Conservation (phyloP, 371 early-diverging fungal species). For the Mortierella sp. region DNA sequence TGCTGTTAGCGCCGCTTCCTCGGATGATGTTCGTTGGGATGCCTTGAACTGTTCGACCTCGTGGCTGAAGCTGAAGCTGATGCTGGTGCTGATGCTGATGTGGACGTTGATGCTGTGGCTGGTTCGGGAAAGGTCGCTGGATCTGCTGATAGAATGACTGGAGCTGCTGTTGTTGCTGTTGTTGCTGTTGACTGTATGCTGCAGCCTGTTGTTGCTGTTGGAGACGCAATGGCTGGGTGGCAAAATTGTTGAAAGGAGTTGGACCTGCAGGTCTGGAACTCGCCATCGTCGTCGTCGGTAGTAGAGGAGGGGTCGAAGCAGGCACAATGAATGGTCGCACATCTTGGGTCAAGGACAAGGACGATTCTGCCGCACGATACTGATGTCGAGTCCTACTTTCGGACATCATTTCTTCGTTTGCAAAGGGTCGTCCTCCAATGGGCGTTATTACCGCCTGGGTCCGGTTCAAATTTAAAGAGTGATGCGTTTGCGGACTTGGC, state of each 20-base stretch:
- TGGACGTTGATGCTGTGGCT: conserved; percentile 10
- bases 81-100: conserved; percentile 29
- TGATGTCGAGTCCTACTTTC: background rate
- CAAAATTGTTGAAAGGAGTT: background rate
- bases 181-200: conserved; percentile 13
- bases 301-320: background rate
- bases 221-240: background rate
- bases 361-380: background rate
- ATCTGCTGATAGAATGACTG: conserved; percentile 14
- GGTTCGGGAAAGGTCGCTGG: conserved; percentile 7
- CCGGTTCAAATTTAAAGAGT: too few relatives aligned
- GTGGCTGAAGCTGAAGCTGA: background rate
- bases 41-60: background rate
- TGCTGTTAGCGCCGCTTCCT: background rate
- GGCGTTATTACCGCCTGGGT: too few relatives aligned
- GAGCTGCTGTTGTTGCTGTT: conserved; percentile 21
- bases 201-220: conserved; percentile 18
- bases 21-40: conserved; percentile 2
- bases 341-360: background rate
- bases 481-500: too few relatives aligned
- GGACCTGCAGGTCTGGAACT: background rate
- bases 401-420: too few relatives aligned
- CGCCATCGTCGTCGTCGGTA: too few relatives aligned
- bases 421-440: too few relatives aligned
- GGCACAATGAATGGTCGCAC: background rate